Percentiles rank a stretch among this genome's conserved stretches.
phyloP scores from a whole-genome alignment of 2,329 filamentous ascomycete species.

The Metarhizium anisopliae region DNA sequence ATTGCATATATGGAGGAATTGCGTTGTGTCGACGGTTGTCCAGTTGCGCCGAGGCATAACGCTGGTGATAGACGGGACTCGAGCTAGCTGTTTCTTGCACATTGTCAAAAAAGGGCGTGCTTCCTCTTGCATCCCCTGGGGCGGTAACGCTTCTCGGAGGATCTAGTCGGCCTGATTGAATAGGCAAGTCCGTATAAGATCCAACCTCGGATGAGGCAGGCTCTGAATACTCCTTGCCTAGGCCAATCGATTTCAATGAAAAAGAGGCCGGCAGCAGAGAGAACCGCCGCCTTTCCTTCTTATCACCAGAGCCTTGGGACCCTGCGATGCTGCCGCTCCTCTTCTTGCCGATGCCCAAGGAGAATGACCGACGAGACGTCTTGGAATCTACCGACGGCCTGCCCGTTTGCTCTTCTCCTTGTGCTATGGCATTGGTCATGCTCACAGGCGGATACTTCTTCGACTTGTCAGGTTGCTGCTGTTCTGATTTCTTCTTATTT shows the following conservation, averaged over 20 bases:
- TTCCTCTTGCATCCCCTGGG: conserved; percentile 25
- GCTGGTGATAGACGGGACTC: conserved; percentile 31
- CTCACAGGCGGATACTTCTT: conserved; percentile 83
- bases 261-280: conserved; percentile 59
- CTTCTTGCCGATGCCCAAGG: conserved; percentile 61
- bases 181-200: conserved; percentile 44
- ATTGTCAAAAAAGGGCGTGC: conserved; percentile 30
- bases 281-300: conserved; percentile 54
- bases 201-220: conserved; percentile 33
- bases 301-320: conserved; percentile 48
- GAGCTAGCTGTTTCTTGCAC: conserved; percentile 23
- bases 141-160: conserved; percentile 23
- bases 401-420: conserved; percentile 39
- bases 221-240: conserved; percentile 40
- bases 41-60: conserved; percentile 30
- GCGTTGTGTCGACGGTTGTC: conserved; percentile 31
- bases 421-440: conserved; percentile 66
- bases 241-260: conserved; percentile 55
- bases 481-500: conserved; percentile 41
- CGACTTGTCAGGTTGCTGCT: conserved; percentile 45
- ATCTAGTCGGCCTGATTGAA: conserved; percentile 33
- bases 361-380: conserved; percentile 59
- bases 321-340: conserved; percentile 55
- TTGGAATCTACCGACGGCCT: conserved; percentile 63
- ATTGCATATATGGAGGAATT: conserved; percentile 37